Percentiles rank a stretch among this genome's conserved stretches.
Conservation (phyloP, 345 rosid species). For the Orychophragmus violaceus region DNA sequence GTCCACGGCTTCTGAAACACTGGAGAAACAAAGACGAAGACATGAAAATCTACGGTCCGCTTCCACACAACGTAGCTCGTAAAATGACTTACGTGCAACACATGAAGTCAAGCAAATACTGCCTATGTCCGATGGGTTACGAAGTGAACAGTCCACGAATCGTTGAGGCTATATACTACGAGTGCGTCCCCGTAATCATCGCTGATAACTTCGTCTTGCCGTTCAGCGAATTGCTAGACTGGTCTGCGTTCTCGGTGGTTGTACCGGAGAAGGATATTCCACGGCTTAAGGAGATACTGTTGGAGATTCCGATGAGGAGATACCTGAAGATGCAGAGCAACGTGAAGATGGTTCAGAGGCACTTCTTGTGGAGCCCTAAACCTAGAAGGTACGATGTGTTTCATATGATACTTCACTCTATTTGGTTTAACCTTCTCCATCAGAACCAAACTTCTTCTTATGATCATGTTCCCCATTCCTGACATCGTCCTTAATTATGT, state of each 20-base stretch:
- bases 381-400: slow-evolving; percentile 79
- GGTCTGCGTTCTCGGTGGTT: slow-evolving; percentile 73
- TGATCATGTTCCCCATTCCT: background rate
- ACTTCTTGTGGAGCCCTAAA: slow-evolving; percentile 72
- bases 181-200: slow-evolving; percentile 79
- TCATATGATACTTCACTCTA: slow-evolving; percentile 91
- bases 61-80: slow-evolving; percentile 49
- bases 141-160: slow-evolving; percentile 94
- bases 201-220: slow-evolving; percentile 90
- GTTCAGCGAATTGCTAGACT: slow-evolving; percentile 62
- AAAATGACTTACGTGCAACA: slow-evolving; percentile 74
- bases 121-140: slow-evolving; percentile 85
- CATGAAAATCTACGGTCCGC: slow-evolving; percentile 70
- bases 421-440: slow-evolving; percentile 66
- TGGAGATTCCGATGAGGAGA: slow-evolving; percentile 54
- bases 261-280: slow-evolving; percentile 82
- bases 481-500: background rate
- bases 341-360: slow-evolving; percentile 80
- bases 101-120: slow-evolving; percentile 82
- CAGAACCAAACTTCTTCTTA: slow-evolving; percentile 36
- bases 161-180: slow-evolving; percentile 84
- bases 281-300: slow-evolving; percentile 67
- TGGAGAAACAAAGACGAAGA: slow-evolving; percentile 73
- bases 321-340: slow-evolving; percentile 61
- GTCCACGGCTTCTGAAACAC: slow-evolving; percentile 63